These are phyloP conservation scores for Myrmaecium sp. DNA, from an alignment of 2,329 filamentous ascomycete genomes.

Conservation along the genomic window DNA sequence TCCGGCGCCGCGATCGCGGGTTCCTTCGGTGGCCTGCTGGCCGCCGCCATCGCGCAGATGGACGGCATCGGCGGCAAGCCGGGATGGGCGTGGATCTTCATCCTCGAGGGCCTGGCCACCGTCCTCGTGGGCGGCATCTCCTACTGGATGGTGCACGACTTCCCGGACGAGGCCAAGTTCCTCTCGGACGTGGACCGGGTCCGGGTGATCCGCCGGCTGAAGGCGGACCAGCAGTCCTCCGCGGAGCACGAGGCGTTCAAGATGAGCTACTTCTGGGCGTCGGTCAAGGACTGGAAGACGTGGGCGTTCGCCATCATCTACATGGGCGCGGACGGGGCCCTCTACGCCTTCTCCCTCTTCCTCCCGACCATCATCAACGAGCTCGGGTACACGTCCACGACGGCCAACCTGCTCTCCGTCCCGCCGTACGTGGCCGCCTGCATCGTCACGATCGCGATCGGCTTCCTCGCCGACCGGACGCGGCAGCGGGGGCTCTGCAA, in stretches of 20 bases:
- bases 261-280: constrained; percentile 53
- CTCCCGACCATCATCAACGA: constrained; percentile 60
- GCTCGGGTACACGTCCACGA: constrained; percentile 38
- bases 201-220: constrained; percentile 55
- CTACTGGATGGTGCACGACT: constrained; percentile 71
- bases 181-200: constrained; percentile 51
- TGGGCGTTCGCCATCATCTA: constrained; percentile 60
- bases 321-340: constrained; percentile 55
- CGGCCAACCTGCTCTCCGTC: constrained; percentile 54
- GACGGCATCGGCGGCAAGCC: constrained; percentile 36
- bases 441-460: constrained; percentile 49
- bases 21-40: constrained; percentile 58
- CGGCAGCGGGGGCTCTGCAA: constrained; percentile 64
- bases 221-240: constrained; percentile 54
- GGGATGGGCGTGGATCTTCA: constrained; percentile 26
- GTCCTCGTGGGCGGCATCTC: constrained; percentile 49
- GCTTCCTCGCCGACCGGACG: constrained; percentile 62
- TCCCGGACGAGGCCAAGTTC: constrained; percentile 61
- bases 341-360: constrained; percentile 65
- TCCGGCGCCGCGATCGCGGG: constrained; percentile 65
- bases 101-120: constrained; percentile 38
- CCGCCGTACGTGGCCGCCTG: constrained; percentile 61
- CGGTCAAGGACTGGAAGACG: constrained; percentile 71
- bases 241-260: constrained; percentile 61
- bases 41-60: constrained; percentile 56